Evolutionary conservation across 2,329 filamentous ascomycete genomes (phyloP).

Genomic region (Fusarium multiceps): DNA sequence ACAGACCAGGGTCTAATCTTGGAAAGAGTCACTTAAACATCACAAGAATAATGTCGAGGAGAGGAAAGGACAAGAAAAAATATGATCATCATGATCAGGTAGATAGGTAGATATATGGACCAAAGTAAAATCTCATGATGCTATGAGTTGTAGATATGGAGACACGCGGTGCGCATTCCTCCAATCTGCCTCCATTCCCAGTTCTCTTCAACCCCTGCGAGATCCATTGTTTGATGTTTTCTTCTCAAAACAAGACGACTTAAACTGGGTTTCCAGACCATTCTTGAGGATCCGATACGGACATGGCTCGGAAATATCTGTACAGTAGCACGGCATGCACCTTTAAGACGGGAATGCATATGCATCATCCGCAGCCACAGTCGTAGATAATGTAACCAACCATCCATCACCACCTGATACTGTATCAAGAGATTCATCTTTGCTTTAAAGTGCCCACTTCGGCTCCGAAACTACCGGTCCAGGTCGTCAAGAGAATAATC

Average conservation of each 20-base stretch:
- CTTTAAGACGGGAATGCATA: background rate
- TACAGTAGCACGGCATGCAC: slow-evolving; percentile 30
- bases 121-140: background rate
- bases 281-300: slow-evolving; percentile 19
- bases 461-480: slow-evolving; percentile 29
- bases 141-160: background rate
- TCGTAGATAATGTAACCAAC: slow-evolving; percentile 2
- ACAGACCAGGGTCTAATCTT: background rate
- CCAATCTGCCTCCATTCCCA: slow-evolving; percentile 31
- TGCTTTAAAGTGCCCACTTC: slow-evolving; percentile 29
- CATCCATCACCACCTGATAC: background rate
- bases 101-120: background rate
- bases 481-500: slow-evolving; percentile 23
- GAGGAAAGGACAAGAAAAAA: background rate
- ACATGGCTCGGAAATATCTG: slow-evolving; percentile 37
- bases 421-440: slow-evolving; percentile 7
- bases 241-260: slow-evolving; percentile 18
- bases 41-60: background rate
- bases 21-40: background rate
- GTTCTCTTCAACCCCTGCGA: slow-evolving; percentile 1
- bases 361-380: slow-evolving; percentile 15
- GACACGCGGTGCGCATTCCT: background rate
- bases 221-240: slow-evolving; percentile 34
- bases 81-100: background rate
- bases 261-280: slow-evolving; percentile 19